Conservation (phyloP, 1,284 basidiomycete species). For the Ustilago xerochloae region DNA sequence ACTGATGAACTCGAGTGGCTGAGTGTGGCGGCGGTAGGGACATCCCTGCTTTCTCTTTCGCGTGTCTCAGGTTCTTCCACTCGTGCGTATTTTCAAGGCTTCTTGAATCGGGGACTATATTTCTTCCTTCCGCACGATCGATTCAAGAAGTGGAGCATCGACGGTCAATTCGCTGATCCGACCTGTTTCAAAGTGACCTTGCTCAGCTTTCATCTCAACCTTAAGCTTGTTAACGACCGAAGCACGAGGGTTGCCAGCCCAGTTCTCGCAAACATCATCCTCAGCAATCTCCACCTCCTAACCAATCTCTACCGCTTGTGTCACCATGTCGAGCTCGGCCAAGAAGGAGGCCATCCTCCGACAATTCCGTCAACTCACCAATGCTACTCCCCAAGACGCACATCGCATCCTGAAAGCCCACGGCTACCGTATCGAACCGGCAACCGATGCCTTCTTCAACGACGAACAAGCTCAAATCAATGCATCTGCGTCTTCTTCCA, state of each 20-base stretch:
- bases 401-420: slow-evolving; percentile 78
- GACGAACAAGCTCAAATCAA: slow-evolving; percentile 60
- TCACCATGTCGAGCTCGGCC: slow-evolving; percentile 45
- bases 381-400: slow-evolving; percentile 72
- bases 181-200: background rate
- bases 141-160: slow-evolving; percentile 19
- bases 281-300: background rate
- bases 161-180: slow-evolving; percentile 1
- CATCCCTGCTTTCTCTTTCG: background rate
- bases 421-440: slow-evolving; percentile 76
- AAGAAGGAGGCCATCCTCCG: slow-evolving; percentile 52
- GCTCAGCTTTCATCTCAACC: background rate
- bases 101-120: background rate
- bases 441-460: slow-evolving; percentile 80
- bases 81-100: background rate
- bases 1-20: background rate
- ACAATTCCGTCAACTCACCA: slow-evolving; percentile 48
- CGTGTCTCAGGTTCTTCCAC: slow-evolving; percentile 13
- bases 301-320: background rate
- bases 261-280: background rate
- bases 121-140: background rate
- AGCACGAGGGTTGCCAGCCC: no score
- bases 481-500: slow-evolving; percentile 21
- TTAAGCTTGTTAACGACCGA: no score
- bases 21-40: background rate